Conservation (phyloP, 257 asterid species). For the Solanum bulbocastanum region DNA sequence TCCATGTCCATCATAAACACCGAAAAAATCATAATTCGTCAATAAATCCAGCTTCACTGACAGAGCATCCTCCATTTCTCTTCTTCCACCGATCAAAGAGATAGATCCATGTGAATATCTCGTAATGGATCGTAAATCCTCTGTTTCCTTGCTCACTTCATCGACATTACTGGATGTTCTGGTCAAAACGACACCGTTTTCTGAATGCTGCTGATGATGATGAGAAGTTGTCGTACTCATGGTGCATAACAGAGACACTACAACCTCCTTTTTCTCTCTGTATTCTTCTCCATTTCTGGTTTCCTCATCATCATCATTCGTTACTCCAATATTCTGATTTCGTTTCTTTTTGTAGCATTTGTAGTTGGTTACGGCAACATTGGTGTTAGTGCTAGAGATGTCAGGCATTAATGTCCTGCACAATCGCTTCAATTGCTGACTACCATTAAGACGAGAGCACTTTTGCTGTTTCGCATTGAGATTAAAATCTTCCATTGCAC, state of each 20-base stretch:
- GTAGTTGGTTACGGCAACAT: not conserved
- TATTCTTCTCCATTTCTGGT: not conserved
- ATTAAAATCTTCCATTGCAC: not conserved
- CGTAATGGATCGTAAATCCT: not conserved
- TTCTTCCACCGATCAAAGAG: constrained; percentile 47
- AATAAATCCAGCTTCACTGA: constrained; percentile 31
- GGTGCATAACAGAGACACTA: not conserved
- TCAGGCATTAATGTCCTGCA: not conserved
- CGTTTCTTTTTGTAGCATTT: not conserved
- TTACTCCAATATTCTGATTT: not conserved
- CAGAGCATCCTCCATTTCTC: constrained; percentile 69
- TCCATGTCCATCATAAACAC: constrained; percentile 69
- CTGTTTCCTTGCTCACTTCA: not conserved
- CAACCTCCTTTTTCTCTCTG: not conserved
- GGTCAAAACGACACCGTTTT: not conserved
- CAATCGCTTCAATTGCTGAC: not conserved
- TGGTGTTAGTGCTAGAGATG: not conserved
- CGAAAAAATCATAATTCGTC: constrained; percentile 37
- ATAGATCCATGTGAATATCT: constrained; percentile 22
- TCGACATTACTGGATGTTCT: not conserved
- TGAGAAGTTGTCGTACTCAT: not conserved
- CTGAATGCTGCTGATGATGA: fast-evolving
- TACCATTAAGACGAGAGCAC: constrained; percentile 1
- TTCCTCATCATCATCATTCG: not conserved
- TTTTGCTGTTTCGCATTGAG: not conserved